These are phyloP conservation scores for thale cress (Arabidopsis thaliana) DNA, from an alignment of 345 rosid species.

Conservation along the genomic window DNA sequence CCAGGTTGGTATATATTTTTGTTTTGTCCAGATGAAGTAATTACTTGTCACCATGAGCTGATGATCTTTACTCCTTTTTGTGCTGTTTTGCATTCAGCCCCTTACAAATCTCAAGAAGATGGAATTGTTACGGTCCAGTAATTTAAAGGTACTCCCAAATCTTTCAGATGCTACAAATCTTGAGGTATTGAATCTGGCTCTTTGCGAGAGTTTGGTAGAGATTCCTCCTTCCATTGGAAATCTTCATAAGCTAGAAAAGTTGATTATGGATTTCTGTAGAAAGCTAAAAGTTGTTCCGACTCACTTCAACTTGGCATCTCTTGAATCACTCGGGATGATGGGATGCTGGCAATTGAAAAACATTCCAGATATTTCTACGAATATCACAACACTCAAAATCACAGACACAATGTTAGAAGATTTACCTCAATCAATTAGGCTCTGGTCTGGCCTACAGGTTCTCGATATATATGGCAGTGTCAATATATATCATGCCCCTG, in stretches of 20 bases:
- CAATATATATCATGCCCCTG: no score
- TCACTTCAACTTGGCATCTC: constrained; percentile 22
- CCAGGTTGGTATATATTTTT: constrained; percentile 21
- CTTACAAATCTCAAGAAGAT: constrained; percentile 33
- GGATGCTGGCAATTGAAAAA: no score
- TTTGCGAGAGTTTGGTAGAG: constrained; percentile 38
- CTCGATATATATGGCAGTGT: not conserved
- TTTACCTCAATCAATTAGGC: no score
- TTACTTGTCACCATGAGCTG: not conserved
- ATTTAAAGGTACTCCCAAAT: constrained; percentile 39
- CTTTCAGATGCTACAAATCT: constrained; percentile 40
- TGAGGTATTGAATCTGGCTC: constrained; percentile 4
- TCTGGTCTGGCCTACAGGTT: no score
- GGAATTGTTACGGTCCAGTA: not conserved
- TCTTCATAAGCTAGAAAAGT: constrained; percentile 13
- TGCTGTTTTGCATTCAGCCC: constrained; percentile 8
- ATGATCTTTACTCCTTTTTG: not conserved
- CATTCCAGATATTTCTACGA: no score
- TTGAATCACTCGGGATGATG: not conserved
- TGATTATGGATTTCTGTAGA: constrained; percentile 14
- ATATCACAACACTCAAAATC: no score
- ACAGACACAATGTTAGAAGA: no score
- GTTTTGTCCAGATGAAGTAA: no score
- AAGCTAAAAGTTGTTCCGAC: constrained; percentile 16
- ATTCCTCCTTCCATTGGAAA: constrained; percentile 24